A percentile compares a stretch with the other conserved stretches of the same genome.
Conservation (phyloP, 768 basidiomycete species). For the Lactarius hengduanensis region DNA sequence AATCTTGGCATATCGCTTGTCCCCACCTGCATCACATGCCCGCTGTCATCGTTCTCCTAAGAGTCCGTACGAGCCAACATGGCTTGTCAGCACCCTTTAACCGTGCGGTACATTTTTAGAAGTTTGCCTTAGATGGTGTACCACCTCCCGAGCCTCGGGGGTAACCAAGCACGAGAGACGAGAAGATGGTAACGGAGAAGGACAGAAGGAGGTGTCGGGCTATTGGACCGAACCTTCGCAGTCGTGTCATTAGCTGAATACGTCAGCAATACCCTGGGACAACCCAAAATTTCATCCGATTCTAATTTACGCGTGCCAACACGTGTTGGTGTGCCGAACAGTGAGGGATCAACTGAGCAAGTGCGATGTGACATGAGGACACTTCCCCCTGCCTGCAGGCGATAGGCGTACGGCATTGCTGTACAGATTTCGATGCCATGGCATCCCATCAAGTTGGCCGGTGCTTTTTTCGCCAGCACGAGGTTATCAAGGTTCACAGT, state of each 20-base stretch:
- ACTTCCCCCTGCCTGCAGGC: background rate
- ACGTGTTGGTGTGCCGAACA: conserved; percentile 14
- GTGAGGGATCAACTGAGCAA: background rate
- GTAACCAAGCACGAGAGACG: background rate
- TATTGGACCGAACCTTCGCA: background rate
- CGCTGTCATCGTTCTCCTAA: background rate
- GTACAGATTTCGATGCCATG: background rate
- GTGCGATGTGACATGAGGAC: background rate
- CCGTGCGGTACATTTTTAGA: background rate
- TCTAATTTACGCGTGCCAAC: background rate
- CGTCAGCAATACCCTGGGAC: background rate
- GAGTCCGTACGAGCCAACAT: background rate
- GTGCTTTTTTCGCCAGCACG: background rate
- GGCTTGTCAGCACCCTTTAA: background rate
- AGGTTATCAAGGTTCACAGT: background rate
- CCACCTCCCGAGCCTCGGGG: background rate
- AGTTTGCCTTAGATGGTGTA: background rate
- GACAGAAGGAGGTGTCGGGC: background rate
- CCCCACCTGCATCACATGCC: background rate
- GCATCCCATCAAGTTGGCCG: background rate
- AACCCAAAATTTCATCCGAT: background rate
- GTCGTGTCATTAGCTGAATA: background rate
- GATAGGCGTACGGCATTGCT: background rate
- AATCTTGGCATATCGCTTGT: background rate
- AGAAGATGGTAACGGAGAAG: background rate